Evolutionary conservation across 2,329 filamentous ascomycete species (phyloP).

Genomic region (Plenodomus lindquistii): DNA sequence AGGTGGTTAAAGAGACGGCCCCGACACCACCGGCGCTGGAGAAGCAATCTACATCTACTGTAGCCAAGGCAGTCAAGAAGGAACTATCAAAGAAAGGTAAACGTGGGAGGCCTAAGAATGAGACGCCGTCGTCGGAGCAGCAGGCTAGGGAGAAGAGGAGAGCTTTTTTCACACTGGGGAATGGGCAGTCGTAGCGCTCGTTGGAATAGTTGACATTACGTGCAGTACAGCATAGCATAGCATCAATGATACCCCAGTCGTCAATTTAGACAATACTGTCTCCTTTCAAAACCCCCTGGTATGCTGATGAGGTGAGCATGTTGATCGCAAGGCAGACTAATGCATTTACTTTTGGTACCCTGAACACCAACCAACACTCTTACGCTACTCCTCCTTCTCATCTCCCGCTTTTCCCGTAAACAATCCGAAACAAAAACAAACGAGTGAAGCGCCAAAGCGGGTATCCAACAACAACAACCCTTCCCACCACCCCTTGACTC

Average conservation of each 20-base stretch:
- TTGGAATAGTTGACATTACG: too few species aligned
- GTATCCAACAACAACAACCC: not conserved
- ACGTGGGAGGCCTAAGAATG: slow-evolving; percentile 33
- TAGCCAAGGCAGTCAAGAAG: slow-evolving; percentile 9
- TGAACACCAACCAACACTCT: not conserved
- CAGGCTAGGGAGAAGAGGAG: slow-evolving; percentile 36
- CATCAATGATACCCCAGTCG: too few species aligned
- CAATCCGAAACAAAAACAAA: not conserved
- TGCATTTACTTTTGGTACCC: too few species aligned
- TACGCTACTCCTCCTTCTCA: not conserved
- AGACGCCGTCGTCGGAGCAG: slow-evolving; percentile 22
- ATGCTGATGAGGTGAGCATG: not conserved
- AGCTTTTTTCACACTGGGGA: slow-evolving; percentile 36
- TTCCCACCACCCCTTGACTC: not conserved
- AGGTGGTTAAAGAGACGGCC: slow-evolving; percentile 66
- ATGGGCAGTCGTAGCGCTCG: not conserved
- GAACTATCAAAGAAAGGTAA: slow-evolving; percentile 31
- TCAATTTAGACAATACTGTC: too few species aligned
- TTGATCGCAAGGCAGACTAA: not conserved
- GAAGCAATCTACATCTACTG: not conserved
- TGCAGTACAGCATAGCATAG: too few species aligned
- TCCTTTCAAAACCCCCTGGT: too few species aligned
- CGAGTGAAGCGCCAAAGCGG: not conserved
- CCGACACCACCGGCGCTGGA: slow-evolving; percentile 15
- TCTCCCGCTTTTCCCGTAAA: too few species aligned